Evolutionary conservation across 116 monocot species (phyloP), one percentile per base, ranked within the genome.

Genomic region (Dioscorea cayenensis): DNA sequence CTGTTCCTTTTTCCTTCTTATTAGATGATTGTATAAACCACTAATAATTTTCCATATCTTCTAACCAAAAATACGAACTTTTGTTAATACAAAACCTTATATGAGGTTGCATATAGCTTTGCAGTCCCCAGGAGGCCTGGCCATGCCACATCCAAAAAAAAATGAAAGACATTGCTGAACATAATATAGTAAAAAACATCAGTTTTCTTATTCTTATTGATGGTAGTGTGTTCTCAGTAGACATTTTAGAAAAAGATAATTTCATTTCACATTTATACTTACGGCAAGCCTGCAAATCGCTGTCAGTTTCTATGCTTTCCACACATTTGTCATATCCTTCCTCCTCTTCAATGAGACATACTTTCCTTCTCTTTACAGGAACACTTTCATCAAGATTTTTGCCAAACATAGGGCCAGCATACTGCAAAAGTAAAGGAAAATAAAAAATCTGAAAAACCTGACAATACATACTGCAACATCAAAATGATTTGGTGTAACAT

Each of bases 351-450:
- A 68, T 66, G 11, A 71, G 78, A 68, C 66, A 72, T 66, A 85
- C 3, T 85, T 87, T 95, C 73, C 86, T 87, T 80, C 79, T 95
- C 86, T 92, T 92, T 65, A 69, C 25, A 73, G 75, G 18, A 72
- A 20, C 51, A 37, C 62, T 66, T 70, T 36, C 32, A 68, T 78
- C 66, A 66, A 25, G 49, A 27, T 5, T 70, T 59, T 65, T 73
- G 49, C 27, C 50, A 77, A 17, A 60, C 10, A 66, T 62, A 65
- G 51, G 58, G 22, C 72, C 20, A 14, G 80, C 75, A 81, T 78
- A 79, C 87, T 91, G 77, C 70, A 71, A 21, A 66, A 70, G 70
- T 50, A 23, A 14, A 27, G 29, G 73, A 28, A 69, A 79, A 55
- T n/a, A 55, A 5, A 16, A 14, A 5, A 16, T 18, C n/a, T 2